Evolutionary conservation across 2,329 filamentous ascomycete genomes (phyloP).

Genomic region (Xylaria sp.): DNA sequence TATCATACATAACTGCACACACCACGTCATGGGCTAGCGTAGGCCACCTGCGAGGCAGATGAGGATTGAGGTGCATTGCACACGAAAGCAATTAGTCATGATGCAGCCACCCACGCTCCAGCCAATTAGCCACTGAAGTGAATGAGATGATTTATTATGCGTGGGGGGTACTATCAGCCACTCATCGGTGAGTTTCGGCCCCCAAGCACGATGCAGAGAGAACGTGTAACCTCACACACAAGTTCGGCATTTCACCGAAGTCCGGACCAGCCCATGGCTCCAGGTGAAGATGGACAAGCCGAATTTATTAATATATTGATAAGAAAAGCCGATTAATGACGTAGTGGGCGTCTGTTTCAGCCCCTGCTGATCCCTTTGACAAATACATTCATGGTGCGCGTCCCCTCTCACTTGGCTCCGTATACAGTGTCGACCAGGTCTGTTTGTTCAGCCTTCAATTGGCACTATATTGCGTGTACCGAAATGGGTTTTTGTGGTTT

Average conservation of each 20-base stretch:
- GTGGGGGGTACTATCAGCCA: not conserved
- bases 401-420: not conserved
- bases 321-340: too few species aligned
- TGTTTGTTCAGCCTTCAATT: not conserved
- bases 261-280: too few species aligned
- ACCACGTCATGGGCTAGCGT: not conserved
- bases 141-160: not conserved
- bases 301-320: too few species aligned
- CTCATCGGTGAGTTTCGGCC: not conserved
- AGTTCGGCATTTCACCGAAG: not conserved
- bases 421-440: not conserved
- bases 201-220: too few species aligned
- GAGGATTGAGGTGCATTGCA: not conserved
- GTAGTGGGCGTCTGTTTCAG: too few species aligned
- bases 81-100: not conserved
- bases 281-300: too few species aligned
- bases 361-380: too few species aligned
- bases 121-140: not conserved
- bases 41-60: not conserved
- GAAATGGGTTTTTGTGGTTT: not conserved
- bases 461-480: not conserved
- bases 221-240: too few species aligned
- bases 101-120: not conserved
- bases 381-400: too few species aligned
- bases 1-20: not conserved